Conservation (phyloP, 768 basidiomycete genomes). For the Arthromyces matolae region DNA sequence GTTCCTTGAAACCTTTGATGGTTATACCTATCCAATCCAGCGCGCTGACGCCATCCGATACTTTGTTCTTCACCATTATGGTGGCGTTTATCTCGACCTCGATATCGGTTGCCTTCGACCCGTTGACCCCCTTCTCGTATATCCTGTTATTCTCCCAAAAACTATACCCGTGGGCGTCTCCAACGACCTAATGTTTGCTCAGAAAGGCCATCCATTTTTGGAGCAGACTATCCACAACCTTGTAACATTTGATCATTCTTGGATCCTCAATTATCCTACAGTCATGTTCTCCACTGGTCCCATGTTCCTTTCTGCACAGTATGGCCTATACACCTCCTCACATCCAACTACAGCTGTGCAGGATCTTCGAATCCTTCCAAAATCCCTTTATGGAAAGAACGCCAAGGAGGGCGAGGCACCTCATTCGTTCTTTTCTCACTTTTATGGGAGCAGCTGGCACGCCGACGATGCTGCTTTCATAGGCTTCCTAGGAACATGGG, state of each 20-base stretch:
- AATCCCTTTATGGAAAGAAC: slow-evolving; percentile 97
- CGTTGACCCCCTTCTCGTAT: slow-evolving; percentile 80
- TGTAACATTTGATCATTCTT: slow-evolving; percentile 87
- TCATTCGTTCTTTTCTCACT: slow-evolving; percentile 94
- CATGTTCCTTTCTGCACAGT: slow-evolving; percentile 96
- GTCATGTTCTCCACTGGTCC: slow-evolving; percentile 99
- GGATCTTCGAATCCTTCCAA: slow-evolving; percentile 89
- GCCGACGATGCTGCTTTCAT: slow-evolving; percentile 98
- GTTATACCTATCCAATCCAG: slow-evolving; percentile 88
- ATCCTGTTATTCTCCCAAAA: slow-evolving; percentile 86
- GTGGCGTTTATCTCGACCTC: slow-evolving; percentile 94
- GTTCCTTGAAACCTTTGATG: slow-evolving; percentile 92
- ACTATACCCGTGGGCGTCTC: slow-evolving; percentile 97
- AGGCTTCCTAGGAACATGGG: slow-evolving; percentile 85
- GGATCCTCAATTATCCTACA: slow-evolving; percentile 96
- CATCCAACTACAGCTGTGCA: slow-evolving; percentile 62
- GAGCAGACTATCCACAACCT: slow-evolving; percentile 92
- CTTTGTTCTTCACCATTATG: slow-evolving; percentile 93
- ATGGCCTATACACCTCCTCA: slow-evolving; percentile 77
- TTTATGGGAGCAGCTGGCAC: slow-evolving; percentile 98
- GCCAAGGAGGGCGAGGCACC: slow-evolving; percentile 78
- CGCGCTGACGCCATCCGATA: slow-evolving; percentile 98
- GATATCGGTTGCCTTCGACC: slow-evolving; percentile 91
- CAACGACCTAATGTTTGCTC: slow-evolving; percentile 94
- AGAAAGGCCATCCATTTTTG: slow-evolving; percentile 83